Evolutionary conservation across 306 rosid species (phyloP), one percentile per base, ranked within the genome.

Genomic region (Trifolium repens): DNA sequence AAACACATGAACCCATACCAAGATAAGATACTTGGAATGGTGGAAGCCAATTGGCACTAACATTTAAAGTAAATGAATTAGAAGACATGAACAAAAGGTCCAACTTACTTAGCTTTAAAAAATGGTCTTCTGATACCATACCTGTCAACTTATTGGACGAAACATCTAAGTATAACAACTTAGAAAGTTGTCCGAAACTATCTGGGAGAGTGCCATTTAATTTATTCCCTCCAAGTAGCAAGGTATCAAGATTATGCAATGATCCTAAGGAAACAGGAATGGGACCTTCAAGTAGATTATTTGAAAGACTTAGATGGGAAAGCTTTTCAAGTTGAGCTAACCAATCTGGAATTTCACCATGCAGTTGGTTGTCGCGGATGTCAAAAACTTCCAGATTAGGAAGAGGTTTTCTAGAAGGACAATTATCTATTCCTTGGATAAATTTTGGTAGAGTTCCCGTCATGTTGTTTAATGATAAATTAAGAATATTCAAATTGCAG

Each of bases 101-200:
- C 72, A 88, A 24, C 59, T 79, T 67, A 46, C 53, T 43, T 43
- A 77, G 58, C 35, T 74, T 69, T 32, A 17, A 65, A 62, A 88
- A 84, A 63, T 85, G 88, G 40, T 65, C 16, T 71, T 88, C 87
- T 14, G 75, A 70, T 22, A 88, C 34, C 37, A 30, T 42, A 14
- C 92, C 88, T 3, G 57, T 67, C 64, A 83, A 79, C 2, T 83
- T 83, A 67, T 84, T 88, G 80, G 16, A 83, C 27, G 89, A 81
- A 59, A 88, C 83, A 76, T 79, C 78, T 2, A 88, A 44, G 5
- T 0, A 0, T 61, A 22, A 47, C 67, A 85, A 46, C 4, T 77
- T 35, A 77, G 85, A 67, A 59, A 85, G 86, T 54, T 81, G 81
- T 55, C 89, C 88, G 16, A 88, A 54, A 77, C 85, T 79, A 12